Evolutionary conservation across 495 filamentous ascomycete species (phyloP), one percentile per base, ranked within the genome.

Genomic region (Hypoxylon subgilvum): DNA sequence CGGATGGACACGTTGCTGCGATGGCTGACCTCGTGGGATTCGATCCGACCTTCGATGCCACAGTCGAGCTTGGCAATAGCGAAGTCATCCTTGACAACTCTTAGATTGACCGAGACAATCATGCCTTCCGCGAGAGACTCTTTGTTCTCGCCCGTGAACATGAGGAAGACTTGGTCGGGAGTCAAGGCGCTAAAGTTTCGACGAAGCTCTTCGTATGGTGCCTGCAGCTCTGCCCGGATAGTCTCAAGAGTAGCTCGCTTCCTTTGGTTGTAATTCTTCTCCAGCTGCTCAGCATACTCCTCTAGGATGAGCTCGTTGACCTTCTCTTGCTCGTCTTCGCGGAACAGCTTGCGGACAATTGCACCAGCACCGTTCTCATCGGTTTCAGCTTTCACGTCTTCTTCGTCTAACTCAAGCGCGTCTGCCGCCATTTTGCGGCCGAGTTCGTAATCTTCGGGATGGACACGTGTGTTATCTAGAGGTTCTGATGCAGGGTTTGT

Each of bases 371-470:
- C 94, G 46, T 90, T 88, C 66, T 96, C 90, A 59, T 94, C 88
- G 5, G 86, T 86, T 73, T 97, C 93, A 0, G 89, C 91, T 72
- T 96, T 93, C 71, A 97, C 89, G 68, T 98, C 94, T 73, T 98
- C 94, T 71, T 98, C 94, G 65, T 98, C 95, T 61, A 97, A 74
- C 68, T 96, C 92, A 36, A 97, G 76, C 34, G 94, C 95, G 79
- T 98, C 94, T 10, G 95, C 94, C 17, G 94, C 95, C 87, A 97
- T 97, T 72, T 98, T 98, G 45, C 92, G 87, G 14, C 90, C 94
- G 35, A 98, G 82, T 44, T 98, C 94, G 70, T 98, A 98, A 69
- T 97, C 94, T 79, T 97, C 94, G 5, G 94, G 94, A 67, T 98
- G 94, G 12, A 97, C 90, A 71, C 94, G 85, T 21, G 94, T 97